Evolutionary conservation across 176 grass and related monocot genomes (phyloP).

Genomic region (Cocos nucifera): DNA sequence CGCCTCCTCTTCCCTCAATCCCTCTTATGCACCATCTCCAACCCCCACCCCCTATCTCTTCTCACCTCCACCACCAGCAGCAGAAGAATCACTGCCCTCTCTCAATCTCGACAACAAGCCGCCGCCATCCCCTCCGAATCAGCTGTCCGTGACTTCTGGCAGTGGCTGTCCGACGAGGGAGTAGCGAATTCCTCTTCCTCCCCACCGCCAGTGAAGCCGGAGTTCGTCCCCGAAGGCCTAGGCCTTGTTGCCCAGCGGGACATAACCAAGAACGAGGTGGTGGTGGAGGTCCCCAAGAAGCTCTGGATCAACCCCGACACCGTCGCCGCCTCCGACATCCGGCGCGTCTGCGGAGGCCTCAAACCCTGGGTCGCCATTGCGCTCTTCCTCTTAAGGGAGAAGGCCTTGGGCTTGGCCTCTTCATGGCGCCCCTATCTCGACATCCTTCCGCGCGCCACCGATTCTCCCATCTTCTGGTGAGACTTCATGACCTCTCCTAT

Average conservation of each 20-base stretch:
- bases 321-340: slow-evolving; percentile 60
- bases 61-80: background rate
- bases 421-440: slow-evolving; percentile 73
- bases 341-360: slow-evolving; percentile 38
- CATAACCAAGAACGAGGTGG: slow-evolving; percentile 56
- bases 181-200: slow-evolving; percentile 21
- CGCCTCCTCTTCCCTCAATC: background rate
- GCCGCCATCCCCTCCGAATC: slow-evolving; percentile 23
- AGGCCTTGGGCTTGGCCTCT: slow-evolving; percentile 42
- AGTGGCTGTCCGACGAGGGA: slow-evolving; percentile 47
- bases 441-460: slow-evolving; percentile 57
- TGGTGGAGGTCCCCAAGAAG: slow-evolving; percentile 79
- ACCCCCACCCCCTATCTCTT: slow-evolving; percentile 1
- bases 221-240: slow-evolving; percentile 56
- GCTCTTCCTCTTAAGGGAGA: slow-evolving; percentile 67
- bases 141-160: slow-evolving; percentile 52
- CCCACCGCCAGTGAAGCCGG: slow-evolving; percentile 23
- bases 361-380: slow-evolving; percentile 69
- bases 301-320: slow-evolving; percentile 85
- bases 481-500: background rate
- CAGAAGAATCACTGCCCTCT: background rate
- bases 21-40: slow-evolving; percentile 3
- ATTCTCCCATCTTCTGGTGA: slow-evolving; percentile 95
- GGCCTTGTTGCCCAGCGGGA: slow-evolving; percentile 59
- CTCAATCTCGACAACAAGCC: background rate